These are phyloP conservation scores for Adansonia grandidieri DNA, from an alignment of 441 rosid species.

Conservation along the genomic window DNA sequence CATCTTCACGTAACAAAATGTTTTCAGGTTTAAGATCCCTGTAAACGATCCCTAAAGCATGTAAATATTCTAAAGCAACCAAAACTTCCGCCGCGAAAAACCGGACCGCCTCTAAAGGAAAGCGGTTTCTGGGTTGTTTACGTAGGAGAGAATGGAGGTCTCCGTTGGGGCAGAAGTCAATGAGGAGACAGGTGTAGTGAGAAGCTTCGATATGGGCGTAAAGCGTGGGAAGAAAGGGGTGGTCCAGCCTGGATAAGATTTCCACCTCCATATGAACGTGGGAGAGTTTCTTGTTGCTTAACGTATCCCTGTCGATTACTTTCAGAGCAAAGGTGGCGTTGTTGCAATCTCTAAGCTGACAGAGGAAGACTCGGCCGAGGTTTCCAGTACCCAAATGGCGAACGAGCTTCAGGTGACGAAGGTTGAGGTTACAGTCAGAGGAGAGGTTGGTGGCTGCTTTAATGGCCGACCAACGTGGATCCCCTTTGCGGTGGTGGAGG, in stretches of 20 bases:
- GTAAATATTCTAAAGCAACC: constrained; percentile 69
- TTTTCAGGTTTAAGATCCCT: constrained; percentile 73
- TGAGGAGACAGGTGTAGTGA: constrained; percentile 72
- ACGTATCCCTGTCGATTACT: constrained; percentile 56
- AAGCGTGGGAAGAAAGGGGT: constrained; percentile 70
- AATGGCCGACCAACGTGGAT: constrained; percentile 67
- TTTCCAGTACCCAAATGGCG: constrained; percentile 69
- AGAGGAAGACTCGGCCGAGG: constrained; percentile 71
- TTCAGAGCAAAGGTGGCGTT: constrained; percentile 58
- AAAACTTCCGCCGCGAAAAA: constrained; percentile 72
- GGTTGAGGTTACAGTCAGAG: constrained; percentile 59
- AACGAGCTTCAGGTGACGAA: constrained; percentile 61
- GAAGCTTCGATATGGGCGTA: constrained; percentile 65
- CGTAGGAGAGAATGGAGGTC: constrained; percentile 65
- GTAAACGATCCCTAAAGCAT: constrained; percentile 68
- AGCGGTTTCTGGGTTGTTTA: constrained; percentile 56
- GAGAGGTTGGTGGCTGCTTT: constrained; percentile 59
- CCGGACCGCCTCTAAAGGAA: constrained; percentile 47
- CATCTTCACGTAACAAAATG: constrained; percentile 62
- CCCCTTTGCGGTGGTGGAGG: constrained; percentile 59
- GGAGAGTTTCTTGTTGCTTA: constrained; percentile 58
- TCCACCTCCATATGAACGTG: constrained; percentile 63
- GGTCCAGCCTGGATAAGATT: constrained; percentile 65
- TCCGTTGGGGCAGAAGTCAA: constrained; percentile 70
- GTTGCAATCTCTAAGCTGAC: constrained; percentile 60